Base-by-base conservation (phyloP, 2,329 filamentous ascomycete species). In the Aspergillus phoenicis region DNA sequence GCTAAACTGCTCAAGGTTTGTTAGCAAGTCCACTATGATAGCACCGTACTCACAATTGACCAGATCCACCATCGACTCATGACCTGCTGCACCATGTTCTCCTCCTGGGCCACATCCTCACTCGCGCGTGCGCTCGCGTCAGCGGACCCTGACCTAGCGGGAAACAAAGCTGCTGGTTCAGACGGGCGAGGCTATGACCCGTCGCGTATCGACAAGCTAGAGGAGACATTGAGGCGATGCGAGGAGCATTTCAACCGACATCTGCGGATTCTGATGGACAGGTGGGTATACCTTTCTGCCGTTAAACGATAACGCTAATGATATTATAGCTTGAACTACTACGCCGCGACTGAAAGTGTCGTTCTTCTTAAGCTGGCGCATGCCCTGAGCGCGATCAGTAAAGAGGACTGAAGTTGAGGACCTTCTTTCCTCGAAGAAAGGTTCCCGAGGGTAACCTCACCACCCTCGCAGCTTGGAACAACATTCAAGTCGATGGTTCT, bases 1-100 rank as follows among this genome's bases (percentile, higher is more conserved):
- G 92, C 91, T 73, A 97, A 97, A 80, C 84, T 99, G 6, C 80
- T 99, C 5, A 89, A 92, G 78, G 94, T 97, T 84, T 66, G 83
- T 77, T 10, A 8, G 28, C 8, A 24, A 22, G 17, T 11, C 17
- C 2, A 36, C 45, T 20, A 36, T n/a, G 26, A 28, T n/a, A 2
- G 6, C 6, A 15, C 24, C 20, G 1, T 43, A 49, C 49, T 58
- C 58, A 57, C 20, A 3, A 11, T n/a, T 22, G 13, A 11, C 20
- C 63, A 97, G 94, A 96, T 99, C 73, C 94, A 98, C 80, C 95
- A 93, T 61, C 98, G 98, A 75, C 86, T 99, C 52, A 95, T 97
- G 87, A 91, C 93, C 67, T 97, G 94, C 41, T 98, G 95, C 81
- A 93, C 90, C 62, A 89, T 96, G 81, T 99, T 97, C 76, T 92